Conservation (phyloP, 768 basidiomycete genomes). For the Kwoniella pini region DNA sequence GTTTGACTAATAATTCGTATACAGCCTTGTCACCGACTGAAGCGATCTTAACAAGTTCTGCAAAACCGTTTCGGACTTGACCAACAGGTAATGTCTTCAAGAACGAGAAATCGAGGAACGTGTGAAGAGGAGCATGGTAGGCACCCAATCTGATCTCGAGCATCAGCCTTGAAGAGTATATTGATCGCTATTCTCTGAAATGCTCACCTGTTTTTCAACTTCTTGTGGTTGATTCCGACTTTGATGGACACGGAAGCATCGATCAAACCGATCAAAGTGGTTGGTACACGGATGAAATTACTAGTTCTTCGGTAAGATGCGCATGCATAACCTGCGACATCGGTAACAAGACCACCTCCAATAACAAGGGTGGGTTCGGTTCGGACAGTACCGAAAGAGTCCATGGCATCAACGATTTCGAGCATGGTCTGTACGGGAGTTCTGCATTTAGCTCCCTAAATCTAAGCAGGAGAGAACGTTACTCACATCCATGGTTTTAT, state of each 20-base stretch:
- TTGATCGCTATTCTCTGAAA: too few species aligned
- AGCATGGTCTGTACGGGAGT: slow-evolving; percentile 53
- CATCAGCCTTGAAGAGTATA: neutral
- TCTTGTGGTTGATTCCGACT: slow-evolving; percentile 55
- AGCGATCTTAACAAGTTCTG: slow-evolving; percentile 56
- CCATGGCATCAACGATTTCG: slow-evolving; percentile 55
- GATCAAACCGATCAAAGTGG: slow-evolving; percentile 56
- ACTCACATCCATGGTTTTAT: slow-evolving; percentile 56
- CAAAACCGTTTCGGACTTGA: slow-evolving; percentile 56
- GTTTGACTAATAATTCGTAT: slow-evolving; percentile 54
- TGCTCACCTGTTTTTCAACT: slow-evolving; percentile 54
- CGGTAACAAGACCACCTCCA: slow-evolving; percentile 55
- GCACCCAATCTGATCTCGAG: slow-evolving; percentile 45
- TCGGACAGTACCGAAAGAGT: slow-evolving; percentile 55
- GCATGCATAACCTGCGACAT: slow-evolving; percentile 53
- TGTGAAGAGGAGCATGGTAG: slow-evolving; percentile 55
- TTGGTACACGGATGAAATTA: slow-evolving; percentile 55
- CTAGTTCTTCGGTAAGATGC: slow-evolving; percentile 51
- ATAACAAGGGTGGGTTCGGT: slow-evolving; percentile 55
- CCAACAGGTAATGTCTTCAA: slow-evolving; percentile 53
- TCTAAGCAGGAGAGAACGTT: neutral
- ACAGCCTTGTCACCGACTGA: slow-evolving; percentile 53
- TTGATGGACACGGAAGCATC: slow-evolving; percentile 56
- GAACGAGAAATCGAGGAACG: slow-evolving; percentile 56
- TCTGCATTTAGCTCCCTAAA: neutral